Base-by-base conservation (phyloP, 176 grass and related monocot genomes). In the Guadua angustifolia region DNA sequence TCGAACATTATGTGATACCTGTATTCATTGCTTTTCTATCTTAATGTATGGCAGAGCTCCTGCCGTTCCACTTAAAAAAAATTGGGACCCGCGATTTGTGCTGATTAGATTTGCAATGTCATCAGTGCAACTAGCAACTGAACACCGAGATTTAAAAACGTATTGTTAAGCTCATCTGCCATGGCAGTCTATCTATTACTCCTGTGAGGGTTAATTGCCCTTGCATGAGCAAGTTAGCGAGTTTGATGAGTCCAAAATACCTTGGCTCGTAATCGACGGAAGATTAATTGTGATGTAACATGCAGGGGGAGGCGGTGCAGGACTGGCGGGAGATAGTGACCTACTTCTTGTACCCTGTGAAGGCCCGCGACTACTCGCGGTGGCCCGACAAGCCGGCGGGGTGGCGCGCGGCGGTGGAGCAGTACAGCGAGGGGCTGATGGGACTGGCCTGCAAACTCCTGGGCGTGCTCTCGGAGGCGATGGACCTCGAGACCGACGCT, bases 291-390 rank as follows among this genome's bases (percentile, higher is more conserved):
- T 7, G 49, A 51, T 53, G 17, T 6, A 19, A 53, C 4, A 6
- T 50, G 59, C 87, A 98, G 91, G 95, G 95, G 2, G 95, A 98
- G 75, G 73, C 71, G 18, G 95, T 95, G n/a, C 87, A 98, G 79
- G 93, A 98, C 77, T 98, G 93, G 95, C 81, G 93, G 15, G 95
- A 98, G 73, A 95, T 98, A 11, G 91, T 98, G 56, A 98, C 89
- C 25, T 98, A 88, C 87, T 98, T 98, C 91, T 98, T 93, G 44
- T 87, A 98, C 83, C 95, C 95, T n/a, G 1, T 93, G 24, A 79
- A 72, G 14, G 61, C 84, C 0, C 85, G 95, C 2, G 95, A 98
- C 87, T 94, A 95, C 89, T 77, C 76, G 36, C 78, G 91, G 85
- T 98, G 95, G 95, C 93, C 95, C 2, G 87, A 98, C 77, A 95